These are phyloP conservation scores for Penstemon eatonii DNA, from an alignment of 257 asterid species.

Conservation along the genomic window DNA sequence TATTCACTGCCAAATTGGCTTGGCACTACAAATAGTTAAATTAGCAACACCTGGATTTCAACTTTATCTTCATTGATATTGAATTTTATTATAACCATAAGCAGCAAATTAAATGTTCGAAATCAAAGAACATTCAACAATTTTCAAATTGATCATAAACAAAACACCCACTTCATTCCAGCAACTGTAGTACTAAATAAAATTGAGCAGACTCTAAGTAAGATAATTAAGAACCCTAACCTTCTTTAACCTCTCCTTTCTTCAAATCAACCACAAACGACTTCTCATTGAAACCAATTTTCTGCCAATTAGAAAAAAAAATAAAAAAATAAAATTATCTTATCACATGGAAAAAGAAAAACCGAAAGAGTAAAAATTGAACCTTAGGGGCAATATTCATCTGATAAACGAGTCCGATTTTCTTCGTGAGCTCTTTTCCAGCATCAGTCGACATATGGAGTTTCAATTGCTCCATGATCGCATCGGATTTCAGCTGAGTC, in stretches of 20 bases:
- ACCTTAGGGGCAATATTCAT: slow-evolving; percentile 97
- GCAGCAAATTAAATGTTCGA: too few species aligned
- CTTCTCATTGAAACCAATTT: slow-evolving; percentile 79
- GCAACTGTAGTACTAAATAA: not conserved
- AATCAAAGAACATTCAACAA: too few species aligned
- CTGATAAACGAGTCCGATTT: slow-evolving; percentile 88
- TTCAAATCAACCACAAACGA: slow-evolving; percentile 84
- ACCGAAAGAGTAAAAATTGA: not conserved
- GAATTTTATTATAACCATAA: too few species aligned
- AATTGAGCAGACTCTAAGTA: not conserved
- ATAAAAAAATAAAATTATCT: not conserved
- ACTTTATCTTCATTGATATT: too few species aligned
- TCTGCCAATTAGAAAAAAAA: slow-evolving; percentile 37
- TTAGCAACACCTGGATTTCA: too few species aligned
- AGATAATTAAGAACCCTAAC: slow-evolving; percentile 41
- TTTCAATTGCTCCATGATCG: slow-evolving; percentile 85
- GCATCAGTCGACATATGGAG: slow-evolving; percentile 76
- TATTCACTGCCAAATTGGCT: too few species aligned
- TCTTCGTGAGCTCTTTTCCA: slow-evolving; percentile 65
- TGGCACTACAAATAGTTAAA: too few species aligned
- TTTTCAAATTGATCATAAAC: not conserved
- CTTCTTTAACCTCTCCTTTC: slow-evolving; percentile 89
- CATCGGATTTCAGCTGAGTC: slow-evolving; percentile 67
- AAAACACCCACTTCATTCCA: slow-evolving; percentile 10
- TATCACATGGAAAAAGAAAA: not conserved